Base-by-base conservation (phyloP, 371 early-diverging fungal species). In the Mucor mucedo region DNA sequence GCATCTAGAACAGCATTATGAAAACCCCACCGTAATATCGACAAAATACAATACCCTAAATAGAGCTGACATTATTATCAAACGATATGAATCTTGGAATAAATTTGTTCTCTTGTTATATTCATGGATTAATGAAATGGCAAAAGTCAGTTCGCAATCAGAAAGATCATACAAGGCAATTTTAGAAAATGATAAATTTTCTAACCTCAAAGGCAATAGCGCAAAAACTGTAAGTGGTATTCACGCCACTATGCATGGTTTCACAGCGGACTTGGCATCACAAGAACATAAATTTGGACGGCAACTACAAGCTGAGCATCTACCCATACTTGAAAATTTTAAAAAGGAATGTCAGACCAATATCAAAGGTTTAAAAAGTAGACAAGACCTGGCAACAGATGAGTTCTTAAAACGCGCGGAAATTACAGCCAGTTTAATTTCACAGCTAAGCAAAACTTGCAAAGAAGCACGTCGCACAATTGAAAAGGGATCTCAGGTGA, bases 371-470 rank as follows among this genome's bases (percentile, higher is more conserved):
- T 33, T 78, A n/a, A 72, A 72, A 32, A 32, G 45, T 14, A 65
- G 72, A 40, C 57, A 60, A 4, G 69, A 60, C 5, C 35, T 78
- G 33, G 42, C 41, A 16, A 49, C 66, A 60, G 75, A 75, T 47
- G 78, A 78, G 40, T 62, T 75, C 0, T 48, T 75, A 11, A 55
- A 59, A 56, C 62, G 70, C 4, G 78, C 78, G 44, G 71, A 75
- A 40, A 49, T 65, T 7, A 78, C 78, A 4, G 62, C 62, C 5
- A 72, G 66, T 27, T 59, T 57, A 2, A 75, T 78, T 66, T 38
- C 65, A 0, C 63, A 69, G 11, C 45, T 78, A 5, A 64, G 58
- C 44, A 65, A 63, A n/a, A 52, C 58, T 40, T 78, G 78, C 41
- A 65, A 68, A 32, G 62, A 60, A n/a, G 67, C 70, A 1, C 69